Base-by-base conservation (phyloP, 176 grass and related monocot genomes). In the Ensete glaucum region DNA sequence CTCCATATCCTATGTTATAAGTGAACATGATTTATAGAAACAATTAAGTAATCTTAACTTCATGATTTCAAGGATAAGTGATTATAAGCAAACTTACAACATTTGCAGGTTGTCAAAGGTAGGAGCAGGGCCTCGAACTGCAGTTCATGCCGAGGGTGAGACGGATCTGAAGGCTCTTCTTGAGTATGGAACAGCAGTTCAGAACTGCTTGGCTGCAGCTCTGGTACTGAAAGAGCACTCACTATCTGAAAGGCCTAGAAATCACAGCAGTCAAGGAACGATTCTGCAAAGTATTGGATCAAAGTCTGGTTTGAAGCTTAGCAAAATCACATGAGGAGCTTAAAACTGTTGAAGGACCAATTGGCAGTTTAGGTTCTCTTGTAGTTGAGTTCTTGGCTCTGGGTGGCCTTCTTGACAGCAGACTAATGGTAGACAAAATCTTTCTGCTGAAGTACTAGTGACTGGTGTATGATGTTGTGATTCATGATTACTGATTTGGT, bases 241-340 rank as follows among this genome's bases (percentile, higher is more conserved):
- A 89, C 64, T 43, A 6, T 43, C 34, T 43, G 34, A 43, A 43
- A 4, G 90, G 88, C 56, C 83, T 89, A 53, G 91, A 53, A 75
- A 77, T 99, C 34, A 99, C 90, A 50, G 90, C 94, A 64, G 95
- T 86, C 50, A 91, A 99, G 76, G 95, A 82, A 11, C 81, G 95
- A 75, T 99, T 94, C 85, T 99, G 95, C 87, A 99, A 99, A 78
- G 90, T 91, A 11, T 80, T 99, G 78, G 95, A 99, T 80, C 84
- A 84, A 21, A 59, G 78, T 7, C 88, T 99, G 48, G 91, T 94
- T 73, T 85, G 95, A 80, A 91, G 88, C 70, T 78, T 99, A 54
- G 86, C 86, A 25, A 94, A 80, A 73, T 82, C 74, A 50, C 95
- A 99, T 83, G 95, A 99, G 82, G 88, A 94, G 43, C 67, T 99